Evolutionary conservation across 148 eudicot species (phyloP), one percentile per base, ranked within the genome.

Genomic region (Polygonum aviculare): DNA sequence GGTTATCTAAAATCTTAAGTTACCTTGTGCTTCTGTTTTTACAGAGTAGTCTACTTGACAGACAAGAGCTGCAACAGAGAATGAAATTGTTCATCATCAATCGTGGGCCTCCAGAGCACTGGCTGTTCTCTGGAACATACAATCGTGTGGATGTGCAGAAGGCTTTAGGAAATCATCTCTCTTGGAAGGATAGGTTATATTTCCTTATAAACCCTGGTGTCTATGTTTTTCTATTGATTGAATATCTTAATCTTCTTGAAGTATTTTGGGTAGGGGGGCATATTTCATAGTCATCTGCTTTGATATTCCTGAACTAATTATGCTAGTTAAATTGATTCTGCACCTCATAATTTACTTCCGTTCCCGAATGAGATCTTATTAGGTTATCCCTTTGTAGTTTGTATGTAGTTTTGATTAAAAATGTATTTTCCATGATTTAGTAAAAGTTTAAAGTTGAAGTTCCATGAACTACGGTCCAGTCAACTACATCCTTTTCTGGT

Each of bases 31-130:
- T 69, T 41, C 38, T 73, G 47, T 75, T 75, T 75, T 83, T 82
- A 79, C 88, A 95, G 99, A 83, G 89, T 52, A 95, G 84, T 83
- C 80, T 95, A 77, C 92, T 95, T 76, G 99, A 95, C 51, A 88
- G 97, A 78, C 95, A 84, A 83, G 99, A 92, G 84, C 94, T 95
- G 85, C 96, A 89, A 71, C 97, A 90, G 76, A 87, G 91, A 83
- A 82, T 93, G 76, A 90, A 93, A 79, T 77, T 88, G 74, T 92
- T 88, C 84, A 63, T 83, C 72, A 39, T 81, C 50, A 88, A 88
- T 67, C 97, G 87, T 80, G 91, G 91, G 50, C 84, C 80, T 71
- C 91, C 97, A 74, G 97, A 95, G 82, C 96, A 95, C 81, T 95
- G 99, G 99, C 87, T 87, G 77, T 82, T 45, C 70, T 40, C 88